A percentile compares a stretch with the other conserved stretches of the same genome.
These are phyloP conservation scores for Trichomonas vaginalis DNA, from an alignment of 208 protist species.

Conservation along the genomic window DNA sequence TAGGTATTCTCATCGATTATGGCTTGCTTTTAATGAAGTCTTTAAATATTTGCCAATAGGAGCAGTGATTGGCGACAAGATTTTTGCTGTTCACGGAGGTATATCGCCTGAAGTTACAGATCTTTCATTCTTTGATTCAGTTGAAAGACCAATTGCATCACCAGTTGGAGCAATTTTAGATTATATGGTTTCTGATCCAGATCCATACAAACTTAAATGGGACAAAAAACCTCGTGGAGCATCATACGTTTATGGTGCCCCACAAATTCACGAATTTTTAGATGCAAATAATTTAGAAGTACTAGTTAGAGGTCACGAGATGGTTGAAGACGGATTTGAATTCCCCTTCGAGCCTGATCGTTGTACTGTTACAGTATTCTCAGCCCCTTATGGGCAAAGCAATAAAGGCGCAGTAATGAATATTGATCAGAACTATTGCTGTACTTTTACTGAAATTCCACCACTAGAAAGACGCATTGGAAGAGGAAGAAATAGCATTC, in stretches of 20 bases:
- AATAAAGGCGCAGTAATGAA: background rate
- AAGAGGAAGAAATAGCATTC: too few relatives aligned
- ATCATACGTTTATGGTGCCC: conserved; percentile 86
- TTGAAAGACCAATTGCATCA: conserved; percentile 83
- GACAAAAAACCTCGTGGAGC: conserved; percentile 92
- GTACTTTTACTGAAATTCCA: background rate
- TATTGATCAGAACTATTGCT: background rate
- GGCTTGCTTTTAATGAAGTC: background rate
- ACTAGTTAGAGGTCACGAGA: background rate
- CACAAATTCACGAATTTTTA: conserved; percentile 89
- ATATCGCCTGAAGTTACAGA: conserved; percentile 32
- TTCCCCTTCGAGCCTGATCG: background rate
- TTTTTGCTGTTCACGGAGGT: conserved; percentile 60
- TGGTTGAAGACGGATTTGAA: background rate
- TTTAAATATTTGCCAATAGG: background rate
- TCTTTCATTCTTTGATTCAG: conserved; percentile 71
- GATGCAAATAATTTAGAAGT: background rate
- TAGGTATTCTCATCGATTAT: background rate
- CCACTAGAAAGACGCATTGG: background rate
- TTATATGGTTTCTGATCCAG: conserved; percentile 94
- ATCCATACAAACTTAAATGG: conserved; percentile 74
- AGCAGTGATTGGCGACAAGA: background rate
- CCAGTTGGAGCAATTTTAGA: conserved; percentile 95
- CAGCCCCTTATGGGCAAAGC: background rate
- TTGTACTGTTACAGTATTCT: background rate